phyloP scores from a whole-genome alignment of 2,329 filamentous ascomycete species.

The Hymenoscyphus scutula region DNA sequence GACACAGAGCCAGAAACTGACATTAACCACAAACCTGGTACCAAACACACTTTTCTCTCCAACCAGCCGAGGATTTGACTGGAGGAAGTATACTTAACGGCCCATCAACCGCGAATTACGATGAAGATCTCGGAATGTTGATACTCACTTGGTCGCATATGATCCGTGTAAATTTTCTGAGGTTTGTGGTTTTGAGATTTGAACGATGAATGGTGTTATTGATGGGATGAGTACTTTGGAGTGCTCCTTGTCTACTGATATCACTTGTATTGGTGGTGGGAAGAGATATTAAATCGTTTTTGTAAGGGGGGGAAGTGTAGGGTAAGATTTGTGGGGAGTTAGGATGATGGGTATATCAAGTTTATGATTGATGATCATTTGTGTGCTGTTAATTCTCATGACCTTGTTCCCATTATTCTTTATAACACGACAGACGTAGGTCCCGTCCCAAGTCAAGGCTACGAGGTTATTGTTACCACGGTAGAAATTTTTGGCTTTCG shows the following conservation, averaged over 20 bases:
- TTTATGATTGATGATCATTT: slow-evolving; percentile 52
- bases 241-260: slow-evolving; percentile 8
- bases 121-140: slow-evolving; percentile 55
- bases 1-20: slow-evolving; percentile 37
- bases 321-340: slow-evolving; percentile 46
- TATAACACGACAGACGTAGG: slow-evolving; percentile 59
- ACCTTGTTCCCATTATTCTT: slow-evolving; percentile 48
- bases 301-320: slow-evolving; percentile 37
- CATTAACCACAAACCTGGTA: slow-evolving; percentile 48
- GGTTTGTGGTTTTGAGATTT: slow-evolving; percentile 14
- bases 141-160: slow-evolving; percentile 19
- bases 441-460: slow-evolving; percentile 56
- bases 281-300: not conserved
- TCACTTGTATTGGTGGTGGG: slow-evolving; percentile 7
- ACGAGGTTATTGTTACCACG: slow-evolving; percentile 45
- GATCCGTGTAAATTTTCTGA: slow-evolving; percentile 26
- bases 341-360: slow-evolving; percentile 40
- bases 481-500: slow-evolving; percentile 49
- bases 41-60: slow-evolving; percentile 7
- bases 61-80: slow-evolving; percentile 18
- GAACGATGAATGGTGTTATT: slow-evolving; percentile 29
- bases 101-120: slow-evolving; percentile 54
- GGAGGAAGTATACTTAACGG: slow-evolving; percentile 57
- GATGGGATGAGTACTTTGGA: slow-evolving; percentile 15
- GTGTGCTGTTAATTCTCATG: slow-evolving; percentile 61